phyloP scores from a whole-genome alignment of 345 rosid species.

The Viola odorata region DNA sequence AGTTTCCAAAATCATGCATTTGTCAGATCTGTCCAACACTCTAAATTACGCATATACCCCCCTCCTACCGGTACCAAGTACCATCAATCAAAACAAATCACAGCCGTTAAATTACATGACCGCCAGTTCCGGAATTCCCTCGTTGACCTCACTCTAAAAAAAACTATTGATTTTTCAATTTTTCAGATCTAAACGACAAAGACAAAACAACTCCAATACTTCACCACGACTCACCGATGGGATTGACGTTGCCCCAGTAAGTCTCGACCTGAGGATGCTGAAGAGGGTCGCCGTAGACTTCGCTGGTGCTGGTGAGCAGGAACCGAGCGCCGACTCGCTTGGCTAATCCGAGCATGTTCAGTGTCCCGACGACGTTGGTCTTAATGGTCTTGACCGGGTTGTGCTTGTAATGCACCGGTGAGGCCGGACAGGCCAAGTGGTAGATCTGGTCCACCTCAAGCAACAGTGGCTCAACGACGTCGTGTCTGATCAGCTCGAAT shows the following conservation, averaged over 20 bases:
- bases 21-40: neutral
- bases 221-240: slow-evolving; percentile 52
- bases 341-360: slow-evolving; percentile 94
- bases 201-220: too few relatives aligned
- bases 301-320: slow-evolving; percentile 87
- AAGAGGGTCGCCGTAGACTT: slow-evolving; percentile 98
- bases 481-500: slow-evolving; percentile 90
- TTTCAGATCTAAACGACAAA: too few relatives aligned
- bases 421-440: slow-evolving; percentile 96
- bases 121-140: too few relatives aligned
- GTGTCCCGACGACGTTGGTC: slow-evolving; percentile 93
- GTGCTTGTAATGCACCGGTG: slow-evolving; percentile 96
- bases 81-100: neutral
- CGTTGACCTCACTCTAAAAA: too few relatives aligned
- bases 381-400: slow-evolving; percentile 98
- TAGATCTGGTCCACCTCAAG: slow-evolving; percentile 99
- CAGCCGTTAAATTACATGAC: too few relatives aligned
- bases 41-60: neutral
- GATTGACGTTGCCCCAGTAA: slow-evolving; percentile 99
- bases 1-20: neutral
- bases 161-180: too few relatives aligned
- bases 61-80: too few relatives aligned
- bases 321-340: slow-evolving; percentile 94
- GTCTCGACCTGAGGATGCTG: slow-evolving; percentile 99
- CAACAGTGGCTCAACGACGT: slow-evolving; percentile 86